Base-by-base conservation (phyloP, 306 rosid species). In the Citrullus mucosospermus region DNA sequence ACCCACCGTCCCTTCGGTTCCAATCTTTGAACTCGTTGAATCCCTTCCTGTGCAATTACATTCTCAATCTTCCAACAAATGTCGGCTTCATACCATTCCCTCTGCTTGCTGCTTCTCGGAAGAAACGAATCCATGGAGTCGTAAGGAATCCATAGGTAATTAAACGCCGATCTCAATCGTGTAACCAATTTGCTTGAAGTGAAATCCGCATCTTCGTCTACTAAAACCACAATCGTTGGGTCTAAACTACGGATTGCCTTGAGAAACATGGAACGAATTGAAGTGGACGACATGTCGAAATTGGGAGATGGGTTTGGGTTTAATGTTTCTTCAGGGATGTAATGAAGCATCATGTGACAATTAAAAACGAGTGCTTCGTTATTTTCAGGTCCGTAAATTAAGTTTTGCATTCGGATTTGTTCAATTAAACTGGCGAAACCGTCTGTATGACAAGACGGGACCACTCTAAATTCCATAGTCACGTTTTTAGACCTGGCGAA, bases 311-410 rank as follows among this genome's bases (percentile, higher is more conserved):
- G 75, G n/a, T 22, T 22, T 32, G 80, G 56, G 30, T 54, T 80
- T 5, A 90, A 81, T 50, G 90, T 82, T 78, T 92, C 96, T 2
- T 95, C 98, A 0, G 96, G 93, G 22, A 92, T 91, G 61, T 88
- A 87, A 63, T 91, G 99, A 76, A 95, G 97, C 93, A 88, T 86
- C 99, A 95, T 92, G 80, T 95, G 99, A 54, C 97, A 92, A 78
- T 95, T 95, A 3, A 95, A 80, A 14, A 95, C 85, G 39, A 95
- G 51, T 6, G 98, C 97, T 43, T 89, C 96, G 1, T 78, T 78
- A 46, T 75, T 82, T 7, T 91, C 85, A 0, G 75, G 58, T 18
- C 53, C 74, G 30, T 87, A 88, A 41, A 88, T 82, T 44, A 89
- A 83, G 48, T 89, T 84, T 79, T 93, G 96, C 79, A 91, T 79